These are phyloP conservation scores for Rugonectria rugulosa DNA, from an alignment of 2,329 filamentous ascomycete genomes.

Conservation along the genomic window DNA sequence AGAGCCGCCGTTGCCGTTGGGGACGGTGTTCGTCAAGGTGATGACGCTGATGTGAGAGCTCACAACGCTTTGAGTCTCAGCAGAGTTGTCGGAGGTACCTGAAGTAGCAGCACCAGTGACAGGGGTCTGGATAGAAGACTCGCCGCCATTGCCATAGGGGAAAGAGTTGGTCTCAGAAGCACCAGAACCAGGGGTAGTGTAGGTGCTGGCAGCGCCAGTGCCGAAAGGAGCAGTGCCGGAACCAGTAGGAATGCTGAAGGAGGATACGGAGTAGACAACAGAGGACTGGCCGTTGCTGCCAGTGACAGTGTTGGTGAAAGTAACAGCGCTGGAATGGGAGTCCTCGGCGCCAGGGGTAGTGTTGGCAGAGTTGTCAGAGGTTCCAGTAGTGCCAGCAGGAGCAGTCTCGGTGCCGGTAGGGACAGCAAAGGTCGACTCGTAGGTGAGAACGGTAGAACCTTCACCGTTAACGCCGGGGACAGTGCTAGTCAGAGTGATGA, in stretches of 20 bases:
- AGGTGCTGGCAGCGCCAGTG: constrained; percentile 6
- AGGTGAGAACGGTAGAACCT: background rate
- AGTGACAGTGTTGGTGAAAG: constrained; percentile 13
- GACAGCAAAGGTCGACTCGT: constrained; percentile 11
- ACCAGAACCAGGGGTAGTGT: background rate
- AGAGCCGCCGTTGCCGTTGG: constrained; percentile 12
- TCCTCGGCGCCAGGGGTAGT: background rate
- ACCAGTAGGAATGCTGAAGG: no score
- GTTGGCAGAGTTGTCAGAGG: no score
- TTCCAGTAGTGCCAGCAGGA: constrained; percentile 1
- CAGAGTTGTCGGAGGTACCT: background rate
- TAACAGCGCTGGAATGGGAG: constrained; percentile 6
- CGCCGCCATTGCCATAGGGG: constrained; percentile 12
- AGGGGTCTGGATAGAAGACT: constrained; percentile 1
- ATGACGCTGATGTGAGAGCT: constrained; percentile 13
- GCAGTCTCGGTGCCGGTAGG: constrained; percentile 20
- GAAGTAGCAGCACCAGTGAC: constrained; percentile 1
- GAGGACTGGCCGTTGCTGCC: no score
- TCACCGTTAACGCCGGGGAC: background rate
- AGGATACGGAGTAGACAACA: no score
- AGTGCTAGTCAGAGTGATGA: constrained; percentile 13
- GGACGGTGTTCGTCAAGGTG: constrained; percentile 11
- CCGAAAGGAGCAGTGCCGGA: constrained; percentile 3
- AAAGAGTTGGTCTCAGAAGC: background rate
- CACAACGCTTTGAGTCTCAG: background rate